A percentile compares a stretch with the other conserved stretches of the same genome.
Conservation (phyloP, 2,329 filamentous ascomycete species). For the Beauveria bassiana region DNA sequence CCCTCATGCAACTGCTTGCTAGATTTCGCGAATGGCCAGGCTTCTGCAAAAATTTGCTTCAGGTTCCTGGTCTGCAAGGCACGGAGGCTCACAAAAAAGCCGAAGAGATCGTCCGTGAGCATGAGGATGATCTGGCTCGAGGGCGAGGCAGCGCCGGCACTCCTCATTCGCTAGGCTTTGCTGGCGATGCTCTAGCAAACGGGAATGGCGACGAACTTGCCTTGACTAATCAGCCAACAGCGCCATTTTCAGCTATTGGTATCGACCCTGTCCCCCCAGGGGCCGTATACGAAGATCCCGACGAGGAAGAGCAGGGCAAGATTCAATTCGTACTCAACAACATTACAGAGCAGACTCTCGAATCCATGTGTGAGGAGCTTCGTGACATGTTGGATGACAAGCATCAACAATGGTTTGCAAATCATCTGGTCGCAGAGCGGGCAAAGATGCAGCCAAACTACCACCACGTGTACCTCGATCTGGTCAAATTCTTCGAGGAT, state of each 20-base stretch:
- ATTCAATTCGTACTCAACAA: constrained; percentile 97
- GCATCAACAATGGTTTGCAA: constrained; percentile 94
- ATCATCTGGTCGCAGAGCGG: constrained; percentile 88
- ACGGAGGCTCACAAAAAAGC: constrained; percentile 81
- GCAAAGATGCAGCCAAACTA: constrained; percentile 98
- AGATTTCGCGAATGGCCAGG: constrained; percentile 91
- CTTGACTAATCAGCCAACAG: constrained; percentile 50
- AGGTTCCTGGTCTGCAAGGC: constrained; percentile 72
- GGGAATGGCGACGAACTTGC: constrained; percentile 60
- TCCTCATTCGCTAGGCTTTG: constrained; percentile 28
- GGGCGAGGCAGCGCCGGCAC: constrained; percentile 43
- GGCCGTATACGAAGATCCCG: constrained; percentile 69
- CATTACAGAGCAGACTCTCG: constrained; percentile 81
- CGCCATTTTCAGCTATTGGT: constrained; percentile 71
- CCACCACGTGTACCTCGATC: constrained; percentile 83
- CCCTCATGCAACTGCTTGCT: constrained; percentile 77
- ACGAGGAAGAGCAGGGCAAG: constrained; percentile 80
- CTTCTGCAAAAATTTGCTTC: constrained; percentile 78
- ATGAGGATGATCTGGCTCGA: constrained; percentile 52
- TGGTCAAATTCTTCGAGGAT: constrained; percentile 76
- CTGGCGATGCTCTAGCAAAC: constrained; percentile 54
- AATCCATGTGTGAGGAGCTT: constrained; percentile 75
- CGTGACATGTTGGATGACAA: constrained; percentile 68
- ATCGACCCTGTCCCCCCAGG: constrained; percentile 60
- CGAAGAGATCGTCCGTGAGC: constrained; percentile 67